Percentiles rank a stretch among this genome's conserved stretches.
Conservation (phyloP, 768 basidiomycete genomes). For the Ramaria sp. region DNA sequence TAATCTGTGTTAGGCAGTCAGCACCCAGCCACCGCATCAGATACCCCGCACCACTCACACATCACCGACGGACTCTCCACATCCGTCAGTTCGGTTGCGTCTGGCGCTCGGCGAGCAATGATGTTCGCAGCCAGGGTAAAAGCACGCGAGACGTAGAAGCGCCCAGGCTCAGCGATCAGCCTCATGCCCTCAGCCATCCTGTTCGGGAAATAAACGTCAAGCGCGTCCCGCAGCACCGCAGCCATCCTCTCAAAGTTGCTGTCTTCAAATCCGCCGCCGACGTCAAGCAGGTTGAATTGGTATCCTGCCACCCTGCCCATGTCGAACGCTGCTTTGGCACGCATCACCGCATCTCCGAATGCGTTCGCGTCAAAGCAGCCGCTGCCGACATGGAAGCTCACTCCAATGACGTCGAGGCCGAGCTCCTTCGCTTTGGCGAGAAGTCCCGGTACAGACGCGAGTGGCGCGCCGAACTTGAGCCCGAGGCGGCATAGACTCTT, state of each 20-base stretch:
- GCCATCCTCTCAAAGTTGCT: slow-evolving; percentile 76
- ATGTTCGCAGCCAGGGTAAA: slow-evolving; percentile 90
- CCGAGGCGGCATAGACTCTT: slow-evolving; percentile 90
- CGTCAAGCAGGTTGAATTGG: slow-evolving; percentile 73
- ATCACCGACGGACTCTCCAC: slow-evolving; percentile 47
- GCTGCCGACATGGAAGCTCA: slow-evolving; percentile 96
- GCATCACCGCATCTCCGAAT: slow-evolving; percentile 81
- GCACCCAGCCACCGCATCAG: no score
- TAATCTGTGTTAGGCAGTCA: slow-evolving; percentile 53
- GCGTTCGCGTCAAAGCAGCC: slow-evolving; percentile 90
- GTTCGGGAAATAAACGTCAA: slow-evolving; percentile 74
- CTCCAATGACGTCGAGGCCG: slow-evolving; percentile 77
- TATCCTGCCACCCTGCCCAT: slow-evolving; percentile 80
- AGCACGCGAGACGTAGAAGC: slow-evolving; percentile 87
- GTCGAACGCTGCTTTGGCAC: slow-evolving; percentile 76
- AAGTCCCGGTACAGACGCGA: slow-evolving; percentile 68
- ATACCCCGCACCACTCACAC: slow-evolving; percentile 87
- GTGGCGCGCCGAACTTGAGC: slow-evolving; percentile 91
- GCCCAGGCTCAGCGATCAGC: slow-evolving; percentile 92
- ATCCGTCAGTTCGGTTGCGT: slow-evolving; percentile 20
- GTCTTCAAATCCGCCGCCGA: slow-evolving; percentile 96
- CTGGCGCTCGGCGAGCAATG: slow-evolving; percentile 73
- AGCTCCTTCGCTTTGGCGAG: slow-evolving; percentile 73
- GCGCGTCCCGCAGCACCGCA: slow-evolving; percentile 51
- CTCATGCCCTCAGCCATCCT: slow-evolving; percentile 40